phyloP scores from a whole-genome alignment of 805 yeast species.

The Brettanomyces naardenensis region DNA sequence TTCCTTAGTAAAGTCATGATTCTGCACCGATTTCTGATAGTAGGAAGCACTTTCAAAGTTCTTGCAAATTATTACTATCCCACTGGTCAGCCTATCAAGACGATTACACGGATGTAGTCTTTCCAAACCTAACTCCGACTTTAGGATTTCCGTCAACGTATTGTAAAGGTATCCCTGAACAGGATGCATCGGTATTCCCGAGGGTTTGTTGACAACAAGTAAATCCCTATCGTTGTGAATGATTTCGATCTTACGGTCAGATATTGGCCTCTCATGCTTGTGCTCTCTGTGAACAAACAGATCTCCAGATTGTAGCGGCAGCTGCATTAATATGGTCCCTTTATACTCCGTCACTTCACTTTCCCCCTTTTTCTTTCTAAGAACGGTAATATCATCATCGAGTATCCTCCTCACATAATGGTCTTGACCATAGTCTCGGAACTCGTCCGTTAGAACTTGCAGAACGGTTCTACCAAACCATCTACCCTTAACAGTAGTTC shows the following conservation, averaged over 20 bases:
- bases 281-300: slow-evolving; percentile 19
- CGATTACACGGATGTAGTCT: slow-evolving; percentile 34
- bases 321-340: slow-evolving; percentile 20
- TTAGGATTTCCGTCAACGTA: slow-evolving; percentile 35
- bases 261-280: slow-evolving; percentile 24
- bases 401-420: slow-evolving; percentile 18
- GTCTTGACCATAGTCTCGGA: slow-evolving; percentile 21
- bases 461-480: slow-evolving; percentile 32
- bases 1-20: slow-evolving; percentile 27
- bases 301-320: slow-evolving; percentile 20
- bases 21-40: slow-evolving; percentile 28
- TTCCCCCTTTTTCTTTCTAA: slow-evolving; percentile 11
- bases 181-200: slow-evolving; percentile 47
- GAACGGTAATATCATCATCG: slow-evolving; percentile 12
- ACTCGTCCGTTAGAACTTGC: slow-evolving; percentile 33
- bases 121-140: slow-evolving; percentile 17
- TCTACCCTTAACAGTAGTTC: slow-evolving; percentile 35
- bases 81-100: slow-evolving; percentile 45
- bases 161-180: slow-evolving; percentile 36
- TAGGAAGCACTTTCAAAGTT: slow-evolving; percentile 24
- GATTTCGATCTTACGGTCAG: slow-evolving; percentile 9
- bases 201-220: slow-evolving; percentile 41
- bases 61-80: slow-evolving; percentile 37
- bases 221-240: slow-evolving; percentile 23
- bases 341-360: slow-evolving; percentile 23